phyloP scores from a whole-genome alignment of 176 grass and related monocot genomes.

The Carex littledalei region DNA sequence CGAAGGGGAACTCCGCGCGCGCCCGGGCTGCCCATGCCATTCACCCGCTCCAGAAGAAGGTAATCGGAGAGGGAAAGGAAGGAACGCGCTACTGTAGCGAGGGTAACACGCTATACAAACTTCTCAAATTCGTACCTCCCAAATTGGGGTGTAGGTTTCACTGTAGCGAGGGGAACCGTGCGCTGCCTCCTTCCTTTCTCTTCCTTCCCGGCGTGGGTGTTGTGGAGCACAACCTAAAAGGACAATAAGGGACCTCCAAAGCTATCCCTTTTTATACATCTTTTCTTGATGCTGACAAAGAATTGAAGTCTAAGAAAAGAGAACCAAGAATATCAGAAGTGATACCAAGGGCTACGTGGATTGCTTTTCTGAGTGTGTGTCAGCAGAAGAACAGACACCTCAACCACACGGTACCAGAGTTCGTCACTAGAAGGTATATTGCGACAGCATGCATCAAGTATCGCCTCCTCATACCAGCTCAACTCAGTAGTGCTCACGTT shows the following conservation, averaged over 20 bases:
- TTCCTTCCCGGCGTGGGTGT: too few relatives aligned
- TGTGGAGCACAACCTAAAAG: too few relatives aligned
- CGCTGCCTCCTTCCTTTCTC: too few relatives aligned
- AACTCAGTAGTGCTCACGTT: conserved; percentile 66
- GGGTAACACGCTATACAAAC: too few relatives aligned
- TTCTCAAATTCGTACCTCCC: too few relatives aligned
- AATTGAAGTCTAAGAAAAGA: background rate
- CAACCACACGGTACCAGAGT: conserved; percentile 56
- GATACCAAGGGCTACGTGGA: conserved; percentile 77
- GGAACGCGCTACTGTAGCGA: too few relatives aligned
- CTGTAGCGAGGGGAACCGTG: too few relatives aligned
- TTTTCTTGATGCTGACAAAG: background rate
- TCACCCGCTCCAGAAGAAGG: too few relatives aligned
- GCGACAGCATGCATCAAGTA: conserved; percentile 72
- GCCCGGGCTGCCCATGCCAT: too few relatives aligned
- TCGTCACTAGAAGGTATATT: conserved; percentile 75
- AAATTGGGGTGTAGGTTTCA: too few relatives aligned
- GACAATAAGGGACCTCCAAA: background rate
- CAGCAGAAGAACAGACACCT: conserved; percentile 68
- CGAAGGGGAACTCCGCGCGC: too few relatives aligned
- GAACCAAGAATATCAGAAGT: background rate
- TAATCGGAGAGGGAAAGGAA: too few relatives aligned
- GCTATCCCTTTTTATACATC: background rate
- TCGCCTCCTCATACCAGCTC: conserved; percentile 79
- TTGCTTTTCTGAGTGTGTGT: conserved; percentile 52